A percentile compares a stretch with the other conserved stretches of the same genome.
Conservation (phyloP, 495 filamentous ascomycete species). For the Glonium stellatum region DNA sequence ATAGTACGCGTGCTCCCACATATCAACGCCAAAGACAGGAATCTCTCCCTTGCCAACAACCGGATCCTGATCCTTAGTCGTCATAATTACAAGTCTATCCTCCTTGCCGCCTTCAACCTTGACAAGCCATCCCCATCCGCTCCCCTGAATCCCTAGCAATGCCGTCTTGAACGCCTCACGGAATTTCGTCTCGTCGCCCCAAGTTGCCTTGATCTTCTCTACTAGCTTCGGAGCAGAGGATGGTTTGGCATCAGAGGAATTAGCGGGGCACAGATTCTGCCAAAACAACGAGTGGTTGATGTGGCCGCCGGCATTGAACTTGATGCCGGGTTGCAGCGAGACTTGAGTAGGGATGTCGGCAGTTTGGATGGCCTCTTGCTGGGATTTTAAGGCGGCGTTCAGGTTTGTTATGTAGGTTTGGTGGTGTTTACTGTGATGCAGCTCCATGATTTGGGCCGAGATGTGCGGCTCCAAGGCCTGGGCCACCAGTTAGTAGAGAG, state of each 20-base stretch:
- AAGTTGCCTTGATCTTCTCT: conserved; percentile 29
- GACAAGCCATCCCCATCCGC: conserved; percentile 40
- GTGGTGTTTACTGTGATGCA: conserved; percentile 40
- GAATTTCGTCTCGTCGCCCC: conserved; percentile 33
- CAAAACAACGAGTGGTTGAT: conserved; percentile 42
- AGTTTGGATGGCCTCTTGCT: conserved; percentile 18
- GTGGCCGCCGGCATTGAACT: conserved; percentile 39
- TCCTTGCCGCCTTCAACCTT: conserved; percentile 23
- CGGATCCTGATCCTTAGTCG: conserved; percentile 38
- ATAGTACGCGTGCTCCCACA: conserved; percentile 43
- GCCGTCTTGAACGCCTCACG: conserved; percentile 33
- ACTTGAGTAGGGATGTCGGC: conserved; percentile 28
- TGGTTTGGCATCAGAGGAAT: conserved; percentile 22
- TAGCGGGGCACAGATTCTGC: conserved; percentile 33
- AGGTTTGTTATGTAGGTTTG: conserved; percentile 39
- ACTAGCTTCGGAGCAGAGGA: conserved; percentile 30
- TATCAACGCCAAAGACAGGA: conserved; percentile 38
- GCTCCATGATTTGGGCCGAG: conserved; percentile 38
- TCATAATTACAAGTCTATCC: conserved; percentile 30
- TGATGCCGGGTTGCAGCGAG: conserved; percentile 29
- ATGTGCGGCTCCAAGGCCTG: conserved; percentile 38
- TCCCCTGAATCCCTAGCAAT: conserved; percentile 36
- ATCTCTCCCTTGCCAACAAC: conserved; percentile 30
- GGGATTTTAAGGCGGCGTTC: conserved; percentile 31
- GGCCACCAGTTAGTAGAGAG: background rate